Base-by-base conservation (phyloP, 2,329 filamentous ascomycete species). In the Aspergillus unguis region DNA sequence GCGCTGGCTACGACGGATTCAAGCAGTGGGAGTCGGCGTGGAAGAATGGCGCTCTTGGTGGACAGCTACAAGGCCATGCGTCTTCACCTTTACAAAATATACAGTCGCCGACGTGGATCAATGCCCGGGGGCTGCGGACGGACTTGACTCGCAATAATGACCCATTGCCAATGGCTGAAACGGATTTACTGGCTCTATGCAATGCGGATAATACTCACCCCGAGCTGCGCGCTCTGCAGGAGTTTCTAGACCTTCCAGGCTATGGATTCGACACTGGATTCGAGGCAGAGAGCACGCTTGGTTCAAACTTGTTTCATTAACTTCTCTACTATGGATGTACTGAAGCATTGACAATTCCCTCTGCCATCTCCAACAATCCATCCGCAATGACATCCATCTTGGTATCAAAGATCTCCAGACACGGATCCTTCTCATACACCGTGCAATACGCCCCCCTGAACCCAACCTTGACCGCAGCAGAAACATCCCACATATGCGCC, bases 401-500 rank as follows among this genome's bases (percentile, higher is more conserved):
- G 0, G 71, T 52, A 47, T 65, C 76, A 68, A 81, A 83, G 0
- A 84, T 63, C 45, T 80, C 77, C 5, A 65, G 61, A 45, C 75
- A 76, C 5, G 73, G 65, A 58, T 83, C 80, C 51, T 76, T 75
- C 61, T 84, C 80, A 58, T 75, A 78, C 0, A 79, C 69, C 2
- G 76, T 73, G 57, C 77, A 80, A 64, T 80, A 84, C 0, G 81
- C 80, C 6, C 77, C 78, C 48, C 73, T 75, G 62, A 83, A 75
- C 57, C 79, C 79, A n/a, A 72, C 73, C 50, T 70, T 72, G 44
- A 71, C 72, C 6, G 81, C 80, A 3, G 79, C 78, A 17, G 74
- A 72, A 1, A 80, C 80, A 68, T 84, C 81, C 81, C 81, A 84
- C 73, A 80, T 78, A 65, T 84, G 81, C 25, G 80, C 81, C 1